A percentile compares a stretch with the other conserved stretches of the same genome.
These are phyloP conservation scores for Lentinula aciculospora DNA, from an alignment of 768 basidiomycete genomes.

Conservation along the genomic window DNA sequence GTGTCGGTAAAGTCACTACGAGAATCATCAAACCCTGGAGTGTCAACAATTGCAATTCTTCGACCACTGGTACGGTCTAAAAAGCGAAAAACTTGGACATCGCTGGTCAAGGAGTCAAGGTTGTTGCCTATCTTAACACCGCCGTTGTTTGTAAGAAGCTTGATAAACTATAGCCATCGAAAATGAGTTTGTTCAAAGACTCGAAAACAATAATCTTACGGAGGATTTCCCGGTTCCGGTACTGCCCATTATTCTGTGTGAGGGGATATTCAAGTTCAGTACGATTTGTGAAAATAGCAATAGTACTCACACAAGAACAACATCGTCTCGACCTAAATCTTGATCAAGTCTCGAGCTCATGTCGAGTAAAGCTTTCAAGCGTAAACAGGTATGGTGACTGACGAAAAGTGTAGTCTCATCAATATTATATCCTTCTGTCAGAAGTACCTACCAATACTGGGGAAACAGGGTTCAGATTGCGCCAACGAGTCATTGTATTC, in stretches of 20 bases:
- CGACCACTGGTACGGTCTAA: constrained; percentile 12
- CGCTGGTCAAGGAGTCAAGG: constrained; percentile 6
- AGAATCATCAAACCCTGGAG: constrained; percentile 23
- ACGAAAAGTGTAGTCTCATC: no score
- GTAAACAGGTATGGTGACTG: no score
- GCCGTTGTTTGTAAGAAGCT: neutral
- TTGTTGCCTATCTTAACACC: constrained; percentile 2
- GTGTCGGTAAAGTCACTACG: constrained; percentile 23
- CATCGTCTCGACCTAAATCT: neutral
- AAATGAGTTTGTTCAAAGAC: neutral
- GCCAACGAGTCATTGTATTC: no score
- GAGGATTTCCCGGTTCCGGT: constrained; percentile 11
- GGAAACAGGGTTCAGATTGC: no score
- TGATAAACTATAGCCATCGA: constrained; percentile 6
- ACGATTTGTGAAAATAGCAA: neutral
- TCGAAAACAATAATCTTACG: neutral
- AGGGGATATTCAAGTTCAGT: neutral
- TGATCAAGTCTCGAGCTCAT: neutral
- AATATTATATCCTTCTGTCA: no score
- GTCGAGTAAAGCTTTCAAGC: neutral
- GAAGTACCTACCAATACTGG: no score
- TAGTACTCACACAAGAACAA: neutral
- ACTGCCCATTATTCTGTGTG: constrained; percentile 9
- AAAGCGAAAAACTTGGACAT: constrained; percentile 1
- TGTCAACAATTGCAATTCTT: constrained; percentile 17